Percentiles rank a stretch among this genome's conserved stretches.
phyloP scores from a whole-genome alignment of 192 early-diverging fungal species.

The Backusella tarrabulga region DNA sequence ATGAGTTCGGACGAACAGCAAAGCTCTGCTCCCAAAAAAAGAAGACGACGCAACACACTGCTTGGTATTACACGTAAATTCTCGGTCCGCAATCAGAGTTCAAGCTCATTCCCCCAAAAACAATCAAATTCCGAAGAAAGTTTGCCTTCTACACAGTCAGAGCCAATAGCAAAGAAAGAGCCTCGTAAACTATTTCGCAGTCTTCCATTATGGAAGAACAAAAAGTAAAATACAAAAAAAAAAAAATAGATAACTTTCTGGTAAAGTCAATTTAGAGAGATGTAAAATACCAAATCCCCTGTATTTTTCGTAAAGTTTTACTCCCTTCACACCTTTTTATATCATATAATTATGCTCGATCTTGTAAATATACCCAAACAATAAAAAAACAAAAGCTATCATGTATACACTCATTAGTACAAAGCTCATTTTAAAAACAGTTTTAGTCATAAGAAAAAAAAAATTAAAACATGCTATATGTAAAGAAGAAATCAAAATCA shows the following conservation, averaged over 20 bases:
- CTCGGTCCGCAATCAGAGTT: neutral
- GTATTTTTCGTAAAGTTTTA: neutral
- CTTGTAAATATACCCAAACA: constrained; percentile 1
- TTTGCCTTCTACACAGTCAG: neutral
- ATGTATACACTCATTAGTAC: neutral
- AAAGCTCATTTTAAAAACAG: neutral
- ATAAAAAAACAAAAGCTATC: neutral
- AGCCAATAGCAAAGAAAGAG: neutral
- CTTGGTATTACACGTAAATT: constrained; percentile 12
- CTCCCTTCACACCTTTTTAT: neutral
- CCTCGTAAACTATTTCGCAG: constrained; percentile 6
- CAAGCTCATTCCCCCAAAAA: constrained; percentile 1
- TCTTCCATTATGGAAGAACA: constrained; percentile 9
- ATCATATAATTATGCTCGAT: neutral
- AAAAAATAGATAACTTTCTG: neutral
- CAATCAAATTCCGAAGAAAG: neutral
- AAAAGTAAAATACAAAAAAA: neutral
- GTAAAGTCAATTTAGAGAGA: neutral
- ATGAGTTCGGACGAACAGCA: neutral
- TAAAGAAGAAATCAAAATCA: neutral
- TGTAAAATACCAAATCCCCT: neutral
- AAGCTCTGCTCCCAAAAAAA: neutral
- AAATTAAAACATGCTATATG: neutral
- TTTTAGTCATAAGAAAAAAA: neutral
- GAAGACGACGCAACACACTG: constrained; percentile 11